Percentiles rank a stretch among this genome's conserved stretches.
These are phyloP conservation scores for Phytophthora sp. DNA, from an alignment of 352 stramenopile genomes.

Conservation along the genomic window DNA sequence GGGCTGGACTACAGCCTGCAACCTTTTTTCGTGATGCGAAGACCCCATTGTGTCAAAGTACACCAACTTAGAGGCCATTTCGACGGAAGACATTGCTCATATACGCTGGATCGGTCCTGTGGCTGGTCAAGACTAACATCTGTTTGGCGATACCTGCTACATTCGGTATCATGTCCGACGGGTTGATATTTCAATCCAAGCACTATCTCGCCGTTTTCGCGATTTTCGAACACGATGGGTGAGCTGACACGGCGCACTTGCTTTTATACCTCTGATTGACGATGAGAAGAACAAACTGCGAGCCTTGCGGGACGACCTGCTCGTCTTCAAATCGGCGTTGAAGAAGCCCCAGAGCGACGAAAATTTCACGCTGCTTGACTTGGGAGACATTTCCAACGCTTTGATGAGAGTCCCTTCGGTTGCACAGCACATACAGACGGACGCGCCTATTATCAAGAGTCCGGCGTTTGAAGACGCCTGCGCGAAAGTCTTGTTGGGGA, in stretches of 20 bases:
- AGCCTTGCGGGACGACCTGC: conserved; percentile 3
- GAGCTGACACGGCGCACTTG: not conserved
- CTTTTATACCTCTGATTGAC: not conserved
- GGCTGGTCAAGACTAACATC: not conserved
- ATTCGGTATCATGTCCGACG: not conserved
- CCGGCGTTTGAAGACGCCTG: too few relatives aligned
- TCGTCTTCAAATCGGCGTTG: not conserved
- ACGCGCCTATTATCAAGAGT: too few relatives aligned
- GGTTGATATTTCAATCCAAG: not conserved
- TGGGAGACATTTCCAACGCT: too few relatives aligned
- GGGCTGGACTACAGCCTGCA: not conserved
- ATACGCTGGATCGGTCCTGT: not conserved
- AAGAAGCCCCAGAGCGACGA: conserved; percentile 13
- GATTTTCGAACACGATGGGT: not conserved
- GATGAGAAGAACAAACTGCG: conserved; percentile 7
- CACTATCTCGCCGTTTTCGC: not conserved
- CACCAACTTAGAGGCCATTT: not conserved
- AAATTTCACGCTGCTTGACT: conserved; percentile 2
- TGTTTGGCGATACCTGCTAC: not conserved
- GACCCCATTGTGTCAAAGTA: not conserved
- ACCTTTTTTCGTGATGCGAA: not conserved
- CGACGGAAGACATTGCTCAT: not conserved
- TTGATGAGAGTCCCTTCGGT: too few relatives aligned
- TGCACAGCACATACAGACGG: too few relatives aligned
- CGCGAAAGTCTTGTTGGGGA: too few relatives aligned